Conservation (phyloP, 2,329 filamentous ascomycete genomes). For the Diaporthe sp. region DNA sequence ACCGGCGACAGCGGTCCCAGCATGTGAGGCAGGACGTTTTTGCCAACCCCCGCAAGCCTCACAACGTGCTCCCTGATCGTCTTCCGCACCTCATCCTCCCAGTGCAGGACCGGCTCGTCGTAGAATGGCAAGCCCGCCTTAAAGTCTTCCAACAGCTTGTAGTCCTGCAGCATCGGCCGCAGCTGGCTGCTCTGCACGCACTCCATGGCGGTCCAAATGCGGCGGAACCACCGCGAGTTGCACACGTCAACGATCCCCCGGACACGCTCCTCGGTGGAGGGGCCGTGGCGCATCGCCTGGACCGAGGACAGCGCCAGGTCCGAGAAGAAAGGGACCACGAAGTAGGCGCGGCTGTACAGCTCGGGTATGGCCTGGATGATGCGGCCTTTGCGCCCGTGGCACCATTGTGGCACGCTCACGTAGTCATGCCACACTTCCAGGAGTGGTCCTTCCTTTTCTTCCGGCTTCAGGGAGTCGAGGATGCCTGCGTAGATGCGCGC, state of each 20-base stretch:
- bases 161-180: slow-evolving; percentile 39
- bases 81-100: neutral
- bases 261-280: slow-evolving; percentile 23
- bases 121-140: neutral
- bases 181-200: slow-evolving; percentile 39
- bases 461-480: neutral
- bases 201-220: slow-evolving; percentile 44
- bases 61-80: slow-evolving; percentile 3
- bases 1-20: neutral
- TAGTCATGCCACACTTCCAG: slow-evolving; percentile 47
- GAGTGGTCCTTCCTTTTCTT: neutral
- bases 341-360: slow-evolving; percentile 33
- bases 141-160: slow-evolving; percentile 11
- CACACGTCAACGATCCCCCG: slow-evolving; percentile 39
- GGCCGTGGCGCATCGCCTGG: neutral
- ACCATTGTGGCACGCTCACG: slow-evolving; percentile 43
- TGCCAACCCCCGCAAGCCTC: slow-evolving; percentile 6
- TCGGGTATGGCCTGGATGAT: slow-evolving; percentile 35
- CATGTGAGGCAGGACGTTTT: neutral
- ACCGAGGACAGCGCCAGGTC: slow-evolving; percentile 24
- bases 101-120: slow-evolving; percentile 10
- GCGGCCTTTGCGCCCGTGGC: slow-evolving; percentile 18
- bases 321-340: slow-evolving; percentile 32
- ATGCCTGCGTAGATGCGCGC: neutral
- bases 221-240: slow-evolving; percentile 42